A percentile compares a stretch with the other conserved stretches of the same genome.
phyloP scores from a whole-genome alignment of 805 yeast species.

The Jamesozyma hellenica region DNA sequence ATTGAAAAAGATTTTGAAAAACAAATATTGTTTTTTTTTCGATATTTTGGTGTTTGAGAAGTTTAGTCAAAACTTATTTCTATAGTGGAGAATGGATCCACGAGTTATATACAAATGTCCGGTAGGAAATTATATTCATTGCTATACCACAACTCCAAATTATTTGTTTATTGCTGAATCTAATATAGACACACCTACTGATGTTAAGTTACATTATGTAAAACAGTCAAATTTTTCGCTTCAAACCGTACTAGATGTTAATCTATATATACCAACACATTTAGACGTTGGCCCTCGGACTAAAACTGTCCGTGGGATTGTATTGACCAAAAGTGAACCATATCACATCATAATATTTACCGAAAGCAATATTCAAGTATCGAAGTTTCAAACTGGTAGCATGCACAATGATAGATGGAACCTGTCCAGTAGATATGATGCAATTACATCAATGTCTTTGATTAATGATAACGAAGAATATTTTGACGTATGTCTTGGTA shows the following conservation, averaged over 20 bases:
- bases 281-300: neutral
- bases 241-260: constrained; percentile 2
- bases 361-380: constrained; percentile 11
- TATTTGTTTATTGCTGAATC: constrained; percentile 9
- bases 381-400: constrained; percentile 4
- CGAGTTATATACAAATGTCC: constrained; percentile 4
- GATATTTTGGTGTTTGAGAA: too few relatives aligned
- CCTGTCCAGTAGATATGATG: constrained; percentile 1
- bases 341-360: constrained; percentile 9
- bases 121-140: constrained; percentile 7
- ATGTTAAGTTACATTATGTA: constrained; percentile 4
- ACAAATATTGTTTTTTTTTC: too few relatives aligned
- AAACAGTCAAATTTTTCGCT: neutral
- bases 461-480: neutral
- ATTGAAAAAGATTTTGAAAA: too few relatives aligned
- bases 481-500: constrained; percentile 5
- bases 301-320: constrained; percentile 5
- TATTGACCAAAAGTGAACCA: neutral
- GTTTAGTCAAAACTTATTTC: neutral
- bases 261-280: neutral
- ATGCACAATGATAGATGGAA: neutral
- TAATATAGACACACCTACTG: constrained; percentile 2
- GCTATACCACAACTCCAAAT: constrained; percentile 6
- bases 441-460: constrained; percentile 1
- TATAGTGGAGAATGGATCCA: neutral